Conservation (phyloP, 345 rosid species). For the Limnanthes douglasii region DNA sequence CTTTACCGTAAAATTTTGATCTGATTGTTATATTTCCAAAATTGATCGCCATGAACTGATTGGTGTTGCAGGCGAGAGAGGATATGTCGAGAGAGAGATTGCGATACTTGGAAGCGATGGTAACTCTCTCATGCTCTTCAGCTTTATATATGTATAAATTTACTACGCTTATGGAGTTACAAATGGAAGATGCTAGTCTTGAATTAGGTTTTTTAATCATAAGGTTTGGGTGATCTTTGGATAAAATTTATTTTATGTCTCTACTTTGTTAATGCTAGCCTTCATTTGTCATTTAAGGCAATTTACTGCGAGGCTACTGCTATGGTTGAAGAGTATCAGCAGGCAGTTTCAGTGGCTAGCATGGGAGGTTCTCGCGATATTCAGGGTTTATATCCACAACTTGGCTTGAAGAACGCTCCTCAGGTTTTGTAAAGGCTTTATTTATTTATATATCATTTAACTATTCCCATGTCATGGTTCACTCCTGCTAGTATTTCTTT, state of each 20-base stretch:
- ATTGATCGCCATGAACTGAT: too few relatives aligned
- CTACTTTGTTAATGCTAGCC: neutral
- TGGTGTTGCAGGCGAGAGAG: conserved; percentile 67
- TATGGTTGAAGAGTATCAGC: conserved; percentile 94
- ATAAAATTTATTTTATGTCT: neutral
- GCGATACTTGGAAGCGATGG: conserved; percentile 94
- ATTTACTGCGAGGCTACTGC: conserved; percentile 75
- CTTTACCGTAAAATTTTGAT: neutral
- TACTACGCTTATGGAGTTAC: neutral
- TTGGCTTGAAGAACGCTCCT: conserved; percentile 61
- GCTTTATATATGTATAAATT: neutral
- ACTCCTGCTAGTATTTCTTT: too few relatives aligned
- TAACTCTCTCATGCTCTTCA: conserved; percentile 9
- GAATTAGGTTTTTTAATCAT: conserved; percentile 5
- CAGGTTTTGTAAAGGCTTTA: conserved; percentile 21
- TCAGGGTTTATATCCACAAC: conserved; percentile 48
- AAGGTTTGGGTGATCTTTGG: too few relatives aligned
- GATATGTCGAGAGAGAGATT: conserved; percentile 87
- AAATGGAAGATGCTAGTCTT: conserved; percentile 1
- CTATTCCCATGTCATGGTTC: neutral
- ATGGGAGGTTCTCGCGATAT: conserved; percentile 71
- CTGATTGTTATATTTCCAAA: too few relatives aligned
- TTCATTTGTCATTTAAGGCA: conserved; percentile 24
- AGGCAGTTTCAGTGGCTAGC: conserved; percentile 55
- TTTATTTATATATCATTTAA: neutral